Base-by-base conservation (phyloP, 2,329 filamentous ascomycete genomes). In the Lachnellula arida region DNA sequence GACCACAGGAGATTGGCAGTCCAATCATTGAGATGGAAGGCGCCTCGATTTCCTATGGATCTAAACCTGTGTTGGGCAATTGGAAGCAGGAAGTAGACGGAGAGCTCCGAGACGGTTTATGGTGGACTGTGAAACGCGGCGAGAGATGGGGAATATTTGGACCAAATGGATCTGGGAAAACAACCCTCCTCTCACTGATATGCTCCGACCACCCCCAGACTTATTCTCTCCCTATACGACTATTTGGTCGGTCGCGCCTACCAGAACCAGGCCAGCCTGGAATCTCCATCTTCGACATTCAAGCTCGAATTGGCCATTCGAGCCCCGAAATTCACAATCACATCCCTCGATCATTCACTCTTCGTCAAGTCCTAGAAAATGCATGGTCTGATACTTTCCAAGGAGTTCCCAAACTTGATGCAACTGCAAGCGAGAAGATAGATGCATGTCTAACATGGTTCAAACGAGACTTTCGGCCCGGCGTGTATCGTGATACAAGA, bases 141-240 rank as follows among this genome's bases (percentile, higher is more conserved):
- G 85, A 97, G 69, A 84, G 92, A 60, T 96, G 91, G 88, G 93
- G 89, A 3, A 82, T 97, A 17, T 94, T 99, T 67, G 94, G 94
- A 0, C 88, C 92, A 34, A 97, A 99, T 65, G 94, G 88, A 12
- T 96, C 91, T 0, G 94, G 94, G 17, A 99, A 99, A 76, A 99
- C 94, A 0, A 99, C 94, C 0, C 80, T 99, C 40, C 81, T 97
- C 28, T 94, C 91, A 5, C 79, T 99, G 5, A 88, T 99, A 57
- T 95, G 90, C 57, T 97, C 93, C 1, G 94, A 99, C 67, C 94
- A 99, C 66, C 94, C 94, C 0, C 93, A 97, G 71, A 86, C 92
- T 0, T 99, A 97, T 71, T 90, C 89, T 0, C 82, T 92, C 23
- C 92, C 93, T 0, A 87, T 99, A 58, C 87, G 83, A 63, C 78